phyloP scores from a whole-genome alignment of 192 early-diverging fungal species.

The Mortierella antarctica region DNA sequence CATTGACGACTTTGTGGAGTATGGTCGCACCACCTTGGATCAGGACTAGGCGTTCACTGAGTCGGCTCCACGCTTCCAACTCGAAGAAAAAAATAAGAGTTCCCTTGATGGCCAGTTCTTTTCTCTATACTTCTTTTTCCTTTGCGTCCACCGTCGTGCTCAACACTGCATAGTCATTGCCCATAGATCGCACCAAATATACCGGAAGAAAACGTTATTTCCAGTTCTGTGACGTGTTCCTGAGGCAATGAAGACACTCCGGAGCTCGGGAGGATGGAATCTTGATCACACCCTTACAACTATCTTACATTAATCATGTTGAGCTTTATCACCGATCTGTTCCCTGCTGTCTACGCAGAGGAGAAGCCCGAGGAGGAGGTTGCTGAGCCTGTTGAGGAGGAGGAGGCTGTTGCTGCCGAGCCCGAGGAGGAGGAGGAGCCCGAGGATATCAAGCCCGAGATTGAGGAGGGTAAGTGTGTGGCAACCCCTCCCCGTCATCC shows the following conservation, averaged over 20 bases:
- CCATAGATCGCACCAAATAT: neutral
- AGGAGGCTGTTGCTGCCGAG: slow-evolving; percentile 38
- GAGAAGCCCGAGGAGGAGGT: slow-evolving; percentile 54
- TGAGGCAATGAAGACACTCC: no score
- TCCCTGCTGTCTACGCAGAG: slow-evolving; percentile 75
- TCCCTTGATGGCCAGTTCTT: no score
- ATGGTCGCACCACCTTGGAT: slow-evolving; percentile 48
- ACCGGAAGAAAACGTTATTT: neutral
- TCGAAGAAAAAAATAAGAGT: neutral
- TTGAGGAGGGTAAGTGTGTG: slow-evolving; percentile 64
- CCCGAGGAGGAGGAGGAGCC: slow-evolving; percentile 64
- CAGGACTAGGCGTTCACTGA: slow-evolving; percentile 16
- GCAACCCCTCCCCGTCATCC: neutral
- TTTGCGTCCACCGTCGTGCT: no score
- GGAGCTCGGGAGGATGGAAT: no score
- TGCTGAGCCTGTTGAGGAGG: slow-evolving; percentile 56
- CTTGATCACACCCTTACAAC: neutral
- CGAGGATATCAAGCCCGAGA: slow-evolving; percentile 70
- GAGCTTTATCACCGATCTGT: slow-evolving; percentile 59
- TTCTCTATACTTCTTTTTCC: no score
- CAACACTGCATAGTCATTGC: no score
- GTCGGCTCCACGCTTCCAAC: neutral
- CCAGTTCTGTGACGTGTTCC: neutral
- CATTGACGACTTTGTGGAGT: slow-evolving; percentile 74
- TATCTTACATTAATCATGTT: slow-evolving; percentile 26